These are phyloP conservation scores for Amphicarpaea edgeworthii DNA, from an alignment of 306 rosid genomes.

Conservation along the genomic window DNA sequence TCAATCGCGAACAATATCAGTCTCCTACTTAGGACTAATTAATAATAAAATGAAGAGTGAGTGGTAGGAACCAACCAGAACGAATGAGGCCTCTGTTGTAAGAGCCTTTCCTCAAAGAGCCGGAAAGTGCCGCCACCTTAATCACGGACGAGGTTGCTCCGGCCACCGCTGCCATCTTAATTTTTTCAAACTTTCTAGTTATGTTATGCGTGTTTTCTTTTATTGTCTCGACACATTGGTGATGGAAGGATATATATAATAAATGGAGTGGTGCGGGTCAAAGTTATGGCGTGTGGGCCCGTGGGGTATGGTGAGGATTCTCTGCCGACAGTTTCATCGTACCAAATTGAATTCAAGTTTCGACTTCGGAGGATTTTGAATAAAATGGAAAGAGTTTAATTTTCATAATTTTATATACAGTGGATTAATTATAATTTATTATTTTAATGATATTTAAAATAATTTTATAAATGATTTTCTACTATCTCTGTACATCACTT, in stretches of 20 bases:
- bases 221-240: neutral
- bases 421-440: no score
- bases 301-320: neutral
- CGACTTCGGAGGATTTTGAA: neutral
- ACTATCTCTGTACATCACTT: no score
- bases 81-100: conserved; percentile 67
- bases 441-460: no score
- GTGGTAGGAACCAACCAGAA: conserved; percentile 51
- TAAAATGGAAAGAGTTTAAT: no score
- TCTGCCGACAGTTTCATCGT: neutral
- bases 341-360: neutral
- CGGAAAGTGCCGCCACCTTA: conserved; percentile 67
- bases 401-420: no score
- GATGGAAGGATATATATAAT: neutral
- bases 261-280: neutral
- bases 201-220: neutral
- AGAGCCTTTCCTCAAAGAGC: conserved; percentile 72
- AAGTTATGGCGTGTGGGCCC: no score
- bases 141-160: conserved; percentile 48
- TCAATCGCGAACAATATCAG: no score
- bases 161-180: conserved; percentile 32
- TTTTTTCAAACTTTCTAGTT: neutral
- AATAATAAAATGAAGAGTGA: no score
- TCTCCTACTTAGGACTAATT: no score
- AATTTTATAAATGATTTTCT: no score